Base-by-base conservation (phyloP, 1,284 basidiomycete genomes). In the Termitomyces sp. region DNA sequence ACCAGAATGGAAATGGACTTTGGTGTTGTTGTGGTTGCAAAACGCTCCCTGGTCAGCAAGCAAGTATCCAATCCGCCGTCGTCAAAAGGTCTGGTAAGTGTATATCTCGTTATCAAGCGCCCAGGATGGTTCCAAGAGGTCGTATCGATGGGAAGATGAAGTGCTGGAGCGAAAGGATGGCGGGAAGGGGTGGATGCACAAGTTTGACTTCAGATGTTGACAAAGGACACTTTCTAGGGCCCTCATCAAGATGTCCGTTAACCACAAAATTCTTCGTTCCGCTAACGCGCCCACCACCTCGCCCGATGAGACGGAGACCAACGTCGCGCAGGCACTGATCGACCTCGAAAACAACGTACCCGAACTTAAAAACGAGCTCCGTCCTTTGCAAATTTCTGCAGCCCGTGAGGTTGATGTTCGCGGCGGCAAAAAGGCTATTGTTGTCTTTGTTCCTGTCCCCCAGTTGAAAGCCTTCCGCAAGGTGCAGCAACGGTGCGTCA, bases 381-480 rank as follows among this genome's bases (percentile, higher is more conserved):
- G 94, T 57, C 86, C 90, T 62, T 86, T 99, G 63, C 94, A 98
- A 74, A 97, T 99, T 77, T 96, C 94, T 65, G 92, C 95, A 64
- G 97, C 96, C 61, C 93, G 93, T 70, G 97, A 99, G 79, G 90
- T 99, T 67, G 97, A 99, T 73, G 96, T 99, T 68, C 94, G 95
- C 71, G 97, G 96, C 65, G 94, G 94, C 70, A 98, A 98, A 84
- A 99, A 98, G 83, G 97, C 97, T 53, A 96, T 99, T 67, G 94
- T 99, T 63, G 81, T 99, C 75, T 99, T 99, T 69, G 95, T 99
- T 56, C 97, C 97, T 61, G 90, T 98, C 58, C 94, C 96, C 66
- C 93, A 96, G 78, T 75, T 97, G 76, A 98, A 98, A 82, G 97
- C 96, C 43, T 99, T 96, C 90, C 93, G 92, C 82, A 99, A 97